Base-by-base conservation (phyloP, 2,329 filamentous ascomycete species). In the Monilinia fructigena region DNA sequence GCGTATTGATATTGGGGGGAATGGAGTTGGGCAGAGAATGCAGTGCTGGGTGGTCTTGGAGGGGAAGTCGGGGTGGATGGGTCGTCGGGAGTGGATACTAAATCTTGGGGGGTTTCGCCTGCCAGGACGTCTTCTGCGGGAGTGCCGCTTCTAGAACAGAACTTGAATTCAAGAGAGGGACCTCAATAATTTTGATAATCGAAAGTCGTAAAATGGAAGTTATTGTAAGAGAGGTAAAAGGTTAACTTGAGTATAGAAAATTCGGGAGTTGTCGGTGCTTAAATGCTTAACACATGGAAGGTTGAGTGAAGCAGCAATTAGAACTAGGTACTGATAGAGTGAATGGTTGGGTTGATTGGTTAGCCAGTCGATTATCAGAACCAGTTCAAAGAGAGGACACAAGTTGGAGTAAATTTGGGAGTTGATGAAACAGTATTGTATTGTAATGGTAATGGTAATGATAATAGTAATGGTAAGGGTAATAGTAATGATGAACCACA, bases 121-220 rank as follows among this genome's bases (percentile, higher is more conserved):
- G 89, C 89, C 89, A 91, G 89, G 84, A 87, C 88, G 87, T 86
- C 80, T 78, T 74, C 79, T 80, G 80, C 80, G 81, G 83, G 80
- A 79, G 69, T 76, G 79, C 81, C 79, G 78, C 79, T 73, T 45
- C 62, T 66, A 63, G 67, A 68, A 53, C 63, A 35, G 31, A 35
- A 35, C 45, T 63, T 54, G 65, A 42, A 48, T 54, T 68, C 47
- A 38, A 65, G 63, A 65, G 63, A 60, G 28, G n/a, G 48, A n/a
- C 35, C 63, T 60, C 63, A 42, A 60, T 47, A 65, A 53, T 42
- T 23, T 20, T 45, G 16, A 40, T 26, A 12, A 48, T 40, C 8
- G 54, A 60, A 38, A 54, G 18, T 53, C 56, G 4, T 40, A 18
- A 31, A 31, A 60, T 52, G 12, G 55, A 35, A 47, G 45, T 53